Percentiles rank a stretch among this genome's conserved stretches.
These are phyloP conservation scores for Waitea zeae DNA, from an alignment of 1,284 basidiomycete species.

Conservation along the genomic window DNA sequence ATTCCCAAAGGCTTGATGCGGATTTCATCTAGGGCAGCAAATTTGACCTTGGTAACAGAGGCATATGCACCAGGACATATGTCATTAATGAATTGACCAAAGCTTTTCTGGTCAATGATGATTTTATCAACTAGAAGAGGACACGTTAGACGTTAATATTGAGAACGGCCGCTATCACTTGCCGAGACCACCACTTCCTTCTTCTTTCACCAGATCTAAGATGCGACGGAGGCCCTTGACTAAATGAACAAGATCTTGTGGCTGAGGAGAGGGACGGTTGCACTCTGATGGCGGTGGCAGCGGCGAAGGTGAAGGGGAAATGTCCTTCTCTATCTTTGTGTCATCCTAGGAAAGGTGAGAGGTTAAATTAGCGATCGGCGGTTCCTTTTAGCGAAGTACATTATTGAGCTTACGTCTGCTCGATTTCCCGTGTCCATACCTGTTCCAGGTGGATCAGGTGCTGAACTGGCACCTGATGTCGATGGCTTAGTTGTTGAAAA, in stretches of 20 bases:
- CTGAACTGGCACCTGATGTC: no score
- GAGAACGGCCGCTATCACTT: slow-evolving; percentile 4
- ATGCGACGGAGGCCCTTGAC: slow-evolving; percentile 29
- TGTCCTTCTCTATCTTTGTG: no score
- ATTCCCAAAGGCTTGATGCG: slow-evolving; percentile 30
- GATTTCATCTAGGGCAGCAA: slow-evolving; percentile 24
- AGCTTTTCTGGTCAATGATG: slow-evolving; percentile 31
- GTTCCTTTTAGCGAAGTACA: no score
- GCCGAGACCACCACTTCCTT: slow-evolving; percentile 32
- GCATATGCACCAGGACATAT: slow-evolving; percentile 27
- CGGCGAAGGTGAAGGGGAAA: no score
- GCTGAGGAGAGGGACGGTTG: no score
- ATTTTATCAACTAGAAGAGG: slow-evolving; percentile 32
- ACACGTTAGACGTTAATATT: neutral
- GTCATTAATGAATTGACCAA: slow-evolving; percentile 25
- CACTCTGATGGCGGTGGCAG: no score
- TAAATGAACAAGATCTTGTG: slow-evolving; percentile 11
- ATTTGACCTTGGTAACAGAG: slow-evolving; percentile 34
- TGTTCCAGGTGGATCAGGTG: no score
- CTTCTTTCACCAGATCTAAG: slow-evolving; percentile 31
- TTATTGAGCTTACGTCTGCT: no score
- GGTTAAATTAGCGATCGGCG: no score
- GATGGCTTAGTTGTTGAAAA: no score
- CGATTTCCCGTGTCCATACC: no score
- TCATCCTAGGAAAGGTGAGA: no score